phyloP scores from a whole-genome alignment of 768 basidiomycete species.

The Multifurca ochricompacta region DNA sequence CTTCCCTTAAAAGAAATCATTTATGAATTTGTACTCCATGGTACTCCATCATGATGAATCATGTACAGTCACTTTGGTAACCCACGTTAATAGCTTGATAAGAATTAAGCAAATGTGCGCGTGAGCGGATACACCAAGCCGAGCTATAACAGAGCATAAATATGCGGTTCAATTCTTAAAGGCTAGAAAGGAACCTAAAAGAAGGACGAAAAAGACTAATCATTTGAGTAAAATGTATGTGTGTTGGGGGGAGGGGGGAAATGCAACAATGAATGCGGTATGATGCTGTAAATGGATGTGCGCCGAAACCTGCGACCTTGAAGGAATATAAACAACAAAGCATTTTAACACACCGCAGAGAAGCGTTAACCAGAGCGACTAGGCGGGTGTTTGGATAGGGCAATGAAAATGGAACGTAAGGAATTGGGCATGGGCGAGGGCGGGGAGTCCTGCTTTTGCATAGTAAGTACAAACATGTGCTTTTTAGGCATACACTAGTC shows the following conservation, averaged over 20 bases:
- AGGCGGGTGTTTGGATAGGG: not conserved
- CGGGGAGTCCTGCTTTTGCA: conserved; percentile 9
- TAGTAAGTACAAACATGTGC: conserved; percentile 18
- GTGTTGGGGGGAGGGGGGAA: not conserved
- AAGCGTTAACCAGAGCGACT: conserved; percentile 7
- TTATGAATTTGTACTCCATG: too few species aligned
- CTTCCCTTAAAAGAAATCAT: too few species aligned
- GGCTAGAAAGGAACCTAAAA: not conserved
- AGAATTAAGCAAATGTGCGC: too few species aligned
- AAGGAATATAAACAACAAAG: conserved; percentile 8
- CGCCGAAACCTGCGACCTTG: conserved; percentile 15
- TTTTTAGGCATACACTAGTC: conserved; percentile 13
- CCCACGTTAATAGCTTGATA: too few species aligned
- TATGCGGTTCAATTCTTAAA: not conserved
- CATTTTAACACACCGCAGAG: not conserved
- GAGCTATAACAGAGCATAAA: not conserved
- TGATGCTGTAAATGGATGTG: conserved; percentile 6
- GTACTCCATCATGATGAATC: too few species aligned
- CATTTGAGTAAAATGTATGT: not conserved
- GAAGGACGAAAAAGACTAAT: not conserved
- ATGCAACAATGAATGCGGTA: not conserved
- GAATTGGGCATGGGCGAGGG: not conserved
- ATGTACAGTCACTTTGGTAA: too few species aligned
- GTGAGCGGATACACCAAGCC: too few species aligned
- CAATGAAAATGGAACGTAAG: conserved; percentile 1